Conservation (phyloP, 768 basidiomycete genomes). For the Rhodocollybia butyracea region DNA sequence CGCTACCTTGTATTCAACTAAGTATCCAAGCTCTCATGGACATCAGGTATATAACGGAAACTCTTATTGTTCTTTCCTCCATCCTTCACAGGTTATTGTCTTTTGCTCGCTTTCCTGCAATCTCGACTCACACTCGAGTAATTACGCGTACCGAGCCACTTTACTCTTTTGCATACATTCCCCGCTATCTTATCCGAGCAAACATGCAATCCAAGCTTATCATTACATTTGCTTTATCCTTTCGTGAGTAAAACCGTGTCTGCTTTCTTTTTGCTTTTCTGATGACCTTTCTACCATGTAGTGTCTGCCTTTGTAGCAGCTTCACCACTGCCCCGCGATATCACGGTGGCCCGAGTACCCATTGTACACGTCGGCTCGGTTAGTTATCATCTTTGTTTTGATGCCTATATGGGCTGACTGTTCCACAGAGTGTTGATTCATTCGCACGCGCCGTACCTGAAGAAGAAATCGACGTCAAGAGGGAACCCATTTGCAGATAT, state of each 20-base stretch:
- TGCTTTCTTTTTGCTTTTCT: neutral
- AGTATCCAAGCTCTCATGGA: neutral
- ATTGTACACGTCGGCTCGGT: neutral
- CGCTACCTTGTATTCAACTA: neutral
- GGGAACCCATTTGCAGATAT: constrained; percentile 4
- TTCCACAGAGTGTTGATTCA: neutral
- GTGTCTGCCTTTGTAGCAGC: constrained; percentile 4
- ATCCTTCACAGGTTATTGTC: neutral
- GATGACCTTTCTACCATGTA: neutral
- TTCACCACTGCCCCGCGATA: neutral
- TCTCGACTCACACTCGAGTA: neutral
- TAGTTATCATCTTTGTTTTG: neutral
- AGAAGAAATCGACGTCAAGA: neutral
- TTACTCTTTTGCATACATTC: neutral
- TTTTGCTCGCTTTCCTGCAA: neutral
- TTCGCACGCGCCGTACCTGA: neutral
- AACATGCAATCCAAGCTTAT: constrained; percentile 1
- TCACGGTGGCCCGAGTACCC: neutral
- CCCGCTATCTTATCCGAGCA: neutral
- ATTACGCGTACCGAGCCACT: neutral
- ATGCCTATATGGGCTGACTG: neutral
- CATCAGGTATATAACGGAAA: neutral
- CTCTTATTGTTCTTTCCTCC: neutral
- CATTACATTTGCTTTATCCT: neutral
- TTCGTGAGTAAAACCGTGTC: neutral